These are phyloP conservation scores for Hsuehochloa calcarea DNA, from an alignment of 176 grass and related monocot species.

Conservation along the genomic window DNA sequence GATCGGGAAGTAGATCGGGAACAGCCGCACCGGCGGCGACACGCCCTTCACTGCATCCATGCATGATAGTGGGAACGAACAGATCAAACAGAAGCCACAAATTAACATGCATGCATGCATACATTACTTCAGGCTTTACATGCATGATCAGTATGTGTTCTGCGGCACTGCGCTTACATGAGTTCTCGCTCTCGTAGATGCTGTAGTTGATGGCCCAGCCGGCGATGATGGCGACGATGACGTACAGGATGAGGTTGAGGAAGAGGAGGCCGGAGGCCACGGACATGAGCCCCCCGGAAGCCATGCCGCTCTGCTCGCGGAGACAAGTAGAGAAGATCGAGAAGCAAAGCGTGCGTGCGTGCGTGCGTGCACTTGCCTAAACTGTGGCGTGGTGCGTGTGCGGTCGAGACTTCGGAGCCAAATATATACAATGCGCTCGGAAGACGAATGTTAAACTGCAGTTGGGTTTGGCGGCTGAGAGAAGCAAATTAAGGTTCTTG, in stretches of 20 bases:
- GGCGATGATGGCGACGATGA: slow-evolving; percentile 59
- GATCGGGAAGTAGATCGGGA: slow-evolving; percentile 97
- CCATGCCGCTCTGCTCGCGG: slow-evolving; percentile 40
- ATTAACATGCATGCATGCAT: too few species aligned
- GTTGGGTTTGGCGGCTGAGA: not conserved
- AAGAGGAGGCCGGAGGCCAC: slow-evolving; percentile 58
- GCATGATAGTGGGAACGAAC: not conserved
- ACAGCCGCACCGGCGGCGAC: slow-evolving; percentile 56
- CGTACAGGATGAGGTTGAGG: slow-evolving; percentile 88
- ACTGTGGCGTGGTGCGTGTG: not conserved
- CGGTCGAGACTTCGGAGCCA: not conserved
- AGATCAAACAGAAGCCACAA: not conserved
- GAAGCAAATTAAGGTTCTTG: not conserved
- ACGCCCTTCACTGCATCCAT: slow-evolving; percentile 39
- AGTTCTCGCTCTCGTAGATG: slow-evolving; percentile 62
- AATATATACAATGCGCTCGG: not conserved
- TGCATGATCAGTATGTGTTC: not conserved
- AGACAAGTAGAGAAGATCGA: not conserved
- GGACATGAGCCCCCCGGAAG: slow-evolving; percentile 22
- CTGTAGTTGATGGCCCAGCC: slow-evolving; percentile 93
- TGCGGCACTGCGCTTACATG: not conserved
- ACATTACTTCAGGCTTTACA: not conserved
- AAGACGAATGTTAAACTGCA: too few species aligned
- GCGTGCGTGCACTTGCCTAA: not conserved
- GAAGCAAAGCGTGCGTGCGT: not conserved